Evolutionary conservation across 805 yeast species (phyloP).

Genomic region (Ogataea zsoltii): DNA sequence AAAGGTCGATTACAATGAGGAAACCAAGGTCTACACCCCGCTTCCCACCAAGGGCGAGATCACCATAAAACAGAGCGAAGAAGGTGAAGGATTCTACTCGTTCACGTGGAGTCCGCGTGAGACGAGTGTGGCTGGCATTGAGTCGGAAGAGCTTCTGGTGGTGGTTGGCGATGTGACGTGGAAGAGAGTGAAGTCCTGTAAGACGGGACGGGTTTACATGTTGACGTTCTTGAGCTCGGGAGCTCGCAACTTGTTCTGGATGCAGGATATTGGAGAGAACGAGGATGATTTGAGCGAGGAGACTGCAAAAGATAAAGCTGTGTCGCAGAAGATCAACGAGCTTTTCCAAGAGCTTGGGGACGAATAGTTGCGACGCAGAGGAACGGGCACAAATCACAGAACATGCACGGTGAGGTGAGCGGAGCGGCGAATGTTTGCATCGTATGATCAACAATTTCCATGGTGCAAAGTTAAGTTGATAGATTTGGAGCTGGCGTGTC

Average conservation of each 20-base stretch:
- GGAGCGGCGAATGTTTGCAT: no score
- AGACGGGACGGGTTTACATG: slow-evolving; percentile 69
- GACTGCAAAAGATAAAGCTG: slow-evolving; percentile 56
- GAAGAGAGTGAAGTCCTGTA: slow-evolving; percentile 67
- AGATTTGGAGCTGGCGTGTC: no score
- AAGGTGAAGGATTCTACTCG: slow-evolving; percentile 70
- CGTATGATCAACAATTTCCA: no score
- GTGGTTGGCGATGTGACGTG: slow-evolving; percentile 87
- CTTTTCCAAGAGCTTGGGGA: slow-evolving; percentile 42
- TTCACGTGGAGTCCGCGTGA: slow-evolving; percentile 75
- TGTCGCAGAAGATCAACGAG: slow-evolving; percentile 48
- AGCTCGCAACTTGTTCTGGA: slow-evolving; percentile 61
- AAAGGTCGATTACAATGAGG: slow-evolving; percentile 63
- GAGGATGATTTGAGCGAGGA: slow-evolving; percentile 59
- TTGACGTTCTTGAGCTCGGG: slow-evolving; percentile 38
- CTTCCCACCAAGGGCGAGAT: slow-evolving; percentile 67
- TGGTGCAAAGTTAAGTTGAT: no score
- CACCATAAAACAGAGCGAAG: slow-evolving; percentile 58
- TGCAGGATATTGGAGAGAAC: slow-evolving; percentile 69
- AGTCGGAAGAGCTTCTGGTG: slow-evolving; percentile 63
- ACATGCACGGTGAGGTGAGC: neutral
- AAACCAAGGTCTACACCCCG: slow-evolving; percentile 67
- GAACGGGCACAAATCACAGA: neutral
- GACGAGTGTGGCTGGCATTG: slow-evolving; percentile 40
- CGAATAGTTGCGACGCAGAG: slow-evolving; percentile 3